Percentiles rank a stretch among this genome's conserved stretches.
These are phyloP conservation scores for Tuctoria greenei DNA, from an alignment of 176 grass and related monocot genomes.

Conservation along the genomic window DNA sequence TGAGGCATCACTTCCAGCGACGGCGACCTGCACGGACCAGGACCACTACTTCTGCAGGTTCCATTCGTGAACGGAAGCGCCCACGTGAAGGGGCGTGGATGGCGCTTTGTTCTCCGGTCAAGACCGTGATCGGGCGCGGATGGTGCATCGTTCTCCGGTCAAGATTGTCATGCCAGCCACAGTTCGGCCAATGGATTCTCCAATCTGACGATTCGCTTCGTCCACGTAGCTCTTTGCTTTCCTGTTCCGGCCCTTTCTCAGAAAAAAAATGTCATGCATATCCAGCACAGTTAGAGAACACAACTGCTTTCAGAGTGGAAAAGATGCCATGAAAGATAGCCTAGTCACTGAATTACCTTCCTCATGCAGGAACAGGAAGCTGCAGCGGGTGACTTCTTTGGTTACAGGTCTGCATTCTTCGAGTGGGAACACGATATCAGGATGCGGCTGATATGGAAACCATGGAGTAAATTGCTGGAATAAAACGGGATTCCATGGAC, in stretches of 20 bases:
- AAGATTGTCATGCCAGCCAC: constrained; percentile 48
- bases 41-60: constrained; percentile 2
- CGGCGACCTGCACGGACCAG: constrained; percentile 10
- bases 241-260: neutral
- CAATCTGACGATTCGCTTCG: constrained; percentile 37
- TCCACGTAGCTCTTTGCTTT: constrained; percentile 44
- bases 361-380: neutral
- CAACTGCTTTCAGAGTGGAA: neutral
- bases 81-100: constrained; percentile 43
- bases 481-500: constrained; percentile 39
- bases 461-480: constrained; percentile 41
- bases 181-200: constrained; percentile 18
- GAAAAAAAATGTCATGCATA: constrained; percentile 15
- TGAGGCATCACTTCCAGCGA: neutral
- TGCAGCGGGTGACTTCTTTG: neutral
- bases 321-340: neutral
- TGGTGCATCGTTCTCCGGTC: constrained; percentile 40
- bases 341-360: constrained; percentile 2
- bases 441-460: constrained; percentile 10
- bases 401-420: neutral
- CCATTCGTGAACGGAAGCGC: constrained; percentile 48
- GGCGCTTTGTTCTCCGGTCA: constrained; percentile 44
- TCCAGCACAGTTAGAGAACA: constrained; percentile 1
- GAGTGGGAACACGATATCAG: constrained; percentile 38
- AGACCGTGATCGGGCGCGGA: constrained; percentile 44